A percentile compares a stretch with the other conserved stretches of the same genome.
phyloP scores from a whole-genome alignment of 257 asterid species.

The Prunella vulgaris region DNA sequence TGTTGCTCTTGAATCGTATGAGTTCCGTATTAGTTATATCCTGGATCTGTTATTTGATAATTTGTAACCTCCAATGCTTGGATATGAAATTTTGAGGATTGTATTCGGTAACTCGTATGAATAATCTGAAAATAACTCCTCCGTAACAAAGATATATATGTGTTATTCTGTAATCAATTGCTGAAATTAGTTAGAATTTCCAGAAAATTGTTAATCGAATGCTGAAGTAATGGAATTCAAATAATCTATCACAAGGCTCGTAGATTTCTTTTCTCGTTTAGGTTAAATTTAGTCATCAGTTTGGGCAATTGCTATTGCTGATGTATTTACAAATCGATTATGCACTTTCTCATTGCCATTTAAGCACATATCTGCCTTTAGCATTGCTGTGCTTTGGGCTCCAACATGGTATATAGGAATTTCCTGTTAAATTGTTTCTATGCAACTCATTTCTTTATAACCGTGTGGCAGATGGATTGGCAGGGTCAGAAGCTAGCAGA shows the following conservation, averaged over 20 bases:
- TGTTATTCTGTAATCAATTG: background rate
- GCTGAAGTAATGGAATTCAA: background rate
- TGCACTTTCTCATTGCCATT: background rate
- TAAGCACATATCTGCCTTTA: background rate
- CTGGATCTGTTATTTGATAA: background rate
- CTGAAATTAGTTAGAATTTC: background rate
- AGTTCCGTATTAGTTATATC: background rate
- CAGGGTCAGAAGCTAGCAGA: constrained; percentile 79
- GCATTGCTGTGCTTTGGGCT: background rate
- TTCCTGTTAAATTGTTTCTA: too few relatives aligned
- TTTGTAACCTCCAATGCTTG: background rate
- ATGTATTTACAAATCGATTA: background rate
- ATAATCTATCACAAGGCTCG: too few relatives aligned
- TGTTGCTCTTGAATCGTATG: background rate
- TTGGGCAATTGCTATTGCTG: background rate
- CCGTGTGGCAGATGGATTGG: constrained; percentile 65
- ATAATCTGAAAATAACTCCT: background rate
- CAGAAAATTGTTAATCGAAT: background rate
- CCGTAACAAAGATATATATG: background rate
- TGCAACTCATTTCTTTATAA: constrained; percentile 9
- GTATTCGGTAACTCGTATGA: background rate
- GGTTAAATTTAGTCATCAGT: background rate
- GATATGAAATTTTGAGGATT: background rate
- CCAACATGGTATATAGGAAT: background rate
- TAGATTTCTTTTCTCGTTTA: background rate